These are phyloP conservation scores for Eimeria maxima DNA, from an alignment of 169 alveolate species.

Conservation along the genomic window DNA sequence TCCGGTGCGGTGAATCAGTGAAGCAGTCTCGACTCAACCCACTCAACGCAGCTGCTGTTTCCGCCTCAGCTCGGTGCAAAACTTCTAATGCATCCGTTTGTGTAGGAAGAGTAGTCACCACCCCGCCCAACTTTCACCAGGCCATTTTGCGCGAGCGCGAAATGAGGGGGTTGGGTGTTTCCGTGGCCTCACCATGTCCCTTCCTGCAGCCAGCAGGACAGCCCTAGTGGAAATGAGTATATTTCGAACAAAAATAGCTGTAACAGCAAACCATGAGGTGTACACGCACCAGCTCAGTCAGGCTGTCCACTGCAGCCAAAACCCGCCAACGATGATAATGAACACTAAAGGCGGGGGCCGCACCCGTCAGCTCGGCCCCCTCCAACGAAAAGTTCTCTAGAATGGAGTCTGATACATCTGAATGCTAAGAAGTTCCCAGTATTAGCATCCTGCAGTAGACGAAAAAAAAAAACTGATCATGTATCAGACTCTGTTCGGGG, in stretches of 20 bases:
- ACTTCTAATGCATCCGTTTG: not conserved
- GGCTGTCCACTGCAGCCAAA: not conserved
- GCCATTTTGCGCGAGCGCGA: constrained; percentile 11
- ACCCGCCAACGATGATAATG: constrained; percentile 3
- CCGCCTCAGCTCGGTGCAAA: not conserved
- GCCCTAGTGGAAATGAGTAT: not conserved
- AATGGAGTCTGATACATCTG: not conserved
- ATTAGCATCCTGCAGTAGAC: not conserved
- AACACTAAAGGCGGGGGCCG: not conserved
- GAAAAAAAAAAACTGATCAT: not conserved
- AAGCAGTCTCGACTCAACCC: not conserved
- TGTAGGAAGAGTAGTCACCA: not conserved
- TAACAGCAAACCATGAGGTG: not conserved
- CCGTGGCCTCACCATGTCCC: constrained; percentile 4
- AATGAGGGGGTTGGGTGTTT: not conserved
- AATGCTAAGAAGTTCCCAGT: not conserved
- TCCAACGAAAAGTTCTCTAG: not conserved
- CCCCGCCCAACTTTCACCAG: not conserved
- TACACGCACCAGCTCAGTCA: not conserved
- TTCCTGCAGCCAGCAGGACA: not conserved
- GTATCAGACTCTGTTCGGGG: constrained; percentile 9
- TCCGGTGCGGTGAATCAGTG: not conserved
- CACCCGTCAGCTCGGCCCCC: constrained; percentile 20
- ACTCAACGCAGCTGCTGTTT: not conserved
- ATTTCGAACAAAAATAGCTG: constrained; percentile 34